Conservation (phyloP, 345 rosid species). For the Brassica carinata region DNA sequence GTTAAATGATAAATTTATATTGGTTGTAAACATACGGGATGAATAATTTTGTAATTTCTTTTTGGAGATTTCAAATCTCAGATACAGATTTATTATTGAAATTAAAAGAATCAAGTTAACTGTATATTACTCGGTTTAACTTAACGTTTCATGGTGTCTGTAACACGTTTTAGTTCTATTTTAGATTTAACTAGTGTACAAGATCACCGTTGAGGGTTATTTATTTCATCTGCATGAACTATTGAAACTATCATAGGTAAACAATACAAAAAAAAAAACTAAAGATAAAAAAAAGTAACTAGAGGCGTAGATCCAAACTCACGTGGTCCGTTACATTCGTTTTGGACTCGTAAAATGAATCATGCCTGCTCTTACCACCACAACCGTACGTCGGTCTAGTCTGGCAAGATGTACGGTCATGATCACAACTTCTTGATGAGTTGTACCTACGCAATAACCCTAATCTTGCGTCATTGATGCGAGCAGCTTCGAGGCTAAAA, state of each 20-base stretch:
- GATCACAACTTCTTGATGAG: constrained; percentile 16
- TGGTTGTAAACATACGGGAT: background rate
- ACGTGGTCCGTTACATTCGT: constrained; percentile 35
- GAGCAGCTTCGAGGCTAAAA: constrained; percentile 16
- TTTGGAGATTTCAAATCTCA: background rate
- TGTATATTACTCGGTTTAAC: background rate
- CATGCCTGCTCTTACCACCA: constrained; percentile 19
- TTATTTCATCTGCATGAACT: constrained; percentile 28
- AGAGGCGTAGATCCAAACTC: constrained; percentile 46
- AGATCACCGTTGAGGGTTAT: background rate
- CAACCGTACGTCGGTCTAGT: constrained; percentile 4
- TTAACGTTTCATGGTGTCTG: background rate
- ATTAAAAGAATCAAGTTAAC: background rate
- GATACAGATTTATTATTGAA: background rate
- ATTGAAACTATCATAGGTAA: constrained; percentile 7
- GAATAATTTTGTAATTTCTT: background rate
- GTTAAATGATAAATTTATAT: background rate
- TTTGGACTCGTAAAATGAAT: constrained; percentile 25
- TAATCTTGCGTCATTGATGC: constrained; percentile 26
- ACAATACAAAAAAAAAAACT: background rate
- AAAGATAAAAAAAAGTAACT: background rate
- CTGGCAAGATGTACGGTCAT: constrained; percentile 20
- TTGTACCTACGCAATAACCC: constrained; percentile 33
- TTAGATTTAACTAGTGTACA: background rate
- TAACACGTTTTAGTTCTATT: background rate